A percentile compares a stretch with the other conserved stretches of the same genome.
Evolutionary conservation across 208 protist genomes (phyloP).

Genomic region (Kentomonas sorsogonicus): DNA sequence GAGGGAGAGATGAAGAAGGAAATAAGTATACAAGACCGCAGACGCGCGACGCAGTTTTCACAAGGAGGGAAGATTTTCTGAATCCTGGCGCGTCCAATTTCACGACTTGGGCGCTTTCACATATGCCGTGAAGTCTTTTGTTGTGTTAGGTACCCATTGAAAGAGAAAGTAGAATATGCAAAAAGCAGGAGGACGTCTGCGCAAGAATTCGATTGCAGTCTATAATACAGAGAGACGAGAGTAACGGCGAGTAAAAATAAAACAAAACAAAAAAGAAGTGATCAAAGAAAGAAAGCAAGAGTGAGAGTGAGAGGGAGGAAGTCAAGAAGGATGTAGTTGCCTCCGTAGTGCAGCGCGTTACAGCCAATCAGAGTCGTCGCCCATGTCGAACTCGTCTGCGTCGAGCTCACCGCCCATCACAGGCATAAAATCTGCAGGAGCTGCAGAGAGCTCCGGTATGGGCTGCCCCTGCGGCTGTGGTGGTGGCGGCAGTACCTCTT

Average conservation of each 20-base stretch:
- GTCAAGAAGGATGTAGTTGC: conserved; percentile 7
- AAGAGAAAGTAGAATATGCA: not conserved
- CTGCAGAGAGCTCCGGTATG: too few relatives aligned
- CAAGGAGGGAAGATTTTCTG: too few relatives aligned
- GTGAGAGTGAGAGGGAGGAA: conserved; percentile 9
- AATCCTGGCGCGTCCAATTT: too few relatives aligned
- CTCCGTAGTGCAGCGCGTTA: too few relatives aligned
- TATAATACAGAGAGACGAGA: not conserved
- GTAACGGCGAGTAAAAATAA: conserved; percentile 1
- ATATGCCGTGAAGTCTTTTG: too few relatives aligned
- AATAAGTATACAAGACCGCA: conserved; percentile 13
- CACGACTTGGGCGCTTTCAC: too few relatives aligned
- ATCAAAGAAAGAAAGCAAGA: conserved; percentile 7
- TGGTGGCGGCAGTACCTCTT: too few relatives aligned
- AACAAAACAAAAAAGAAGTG: conserved; percentile 11
- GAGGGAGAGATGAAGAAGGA: not conserved
- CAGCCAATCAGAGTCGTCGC: too few relatives aligned
- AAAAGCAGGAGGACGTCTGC: not conserved
- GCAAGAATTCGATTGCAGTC: not conserved
- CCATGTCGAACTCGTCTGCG: too few relatives aligned
- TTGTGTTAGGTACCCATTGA: not conserved
- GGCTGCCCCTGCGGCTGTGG: too few relatives aligned
- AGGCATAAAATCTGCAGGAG: too few relatives aligned
- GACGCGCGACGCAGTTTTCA: not conserved
- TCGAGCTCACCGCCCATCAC: too few relatives aligned